Evolutionary conservation across 83 land plant species (phyloP), one percentile per base, ranked within the genome.

Genomic region (Thuja plicata): DNA sequence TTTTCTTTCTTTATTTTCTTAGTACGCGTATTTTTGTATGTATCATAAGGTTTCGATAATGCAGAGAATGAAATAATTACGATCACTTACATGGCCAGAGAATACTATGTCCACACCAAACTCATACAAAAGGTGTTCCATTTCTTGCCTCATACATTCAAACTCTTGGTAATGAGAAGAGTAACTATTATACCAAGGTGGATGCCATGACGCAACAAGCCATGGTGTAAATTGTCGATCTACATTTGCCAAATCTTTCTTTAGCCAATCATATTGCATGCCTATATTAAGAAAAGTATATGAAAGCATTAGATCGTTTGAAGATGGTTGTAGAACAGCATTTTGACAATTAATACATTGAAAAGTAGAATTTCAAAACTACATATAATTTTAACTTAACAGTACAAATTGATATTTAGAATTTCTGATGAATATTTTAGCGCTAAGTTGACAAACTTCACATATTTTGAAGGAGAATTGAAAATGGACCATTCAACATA

Each of bases 151-250:
- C 99, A 97, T 97, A 91, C 99, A 97, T 76, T 97, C 99, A 46
- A 91, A 93, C 86, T 97, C 99, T 80, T 94, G 93, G 84, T 97
- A 97, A 74, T 97, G 99, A 8, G 99, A 93, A 78, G 86, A 91
- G 84, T 97, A 96, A 48, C 96, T 94, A 83, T 92, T 94, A 86
- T 96, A 97, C 98, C 97, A 97, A 11, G 98, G 98, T 8, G 98
- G 92, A 87, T 97, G 99, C 94, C 96, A 95, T 27, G 95, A 88
- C 85, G 96, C 99, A 16, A 97, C 92, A 60, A 97, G 84, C 99
- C 99, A 97, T 37, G 99, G 99, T 30, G 99, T 97, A 35, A 93
- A 90, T 48, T 89, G 81, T 46, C 99, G 89, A 74, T 97, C 93
- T 46, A 96, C 94, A n/a, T 92, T 88, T 71, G 87, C 92, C 79